Base-by-base conservation (phyloP, 169 alveolate species). In the Cryptosporidium parvum region DNA sequence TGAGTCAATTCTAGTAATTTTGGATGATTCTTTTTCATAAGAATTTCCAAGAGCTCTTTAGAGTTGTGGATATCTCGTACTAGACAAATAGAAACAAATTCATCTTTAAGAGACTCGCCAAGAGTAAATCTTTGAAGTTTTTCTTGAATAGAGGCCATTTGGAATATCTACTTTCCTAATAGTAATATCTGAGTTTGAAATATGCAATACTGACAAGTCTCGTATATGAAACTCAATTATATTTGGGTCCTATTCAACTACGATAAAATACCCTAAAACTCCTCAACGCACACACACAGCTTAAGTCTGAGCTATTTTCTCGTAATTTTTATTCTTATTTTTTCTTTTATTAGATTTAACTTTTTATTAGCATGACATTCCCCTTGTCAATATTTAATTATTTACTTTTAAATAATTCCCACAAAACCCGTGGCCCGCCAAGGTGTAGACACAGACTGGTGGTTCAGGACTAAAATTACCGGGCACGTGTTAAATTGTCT, bases 1-100 rank as follows among this genome's bases (percentile, higher is more conserved):
- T 58, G 52, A 65, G 29, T 45, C n/a, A 80, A 45, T 18, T 37
- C 48, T 5, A 31, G 45, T 23, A 65, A 65, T 35, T n/a, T 35
- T 8, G 45, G 45, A 31, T 53, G 67, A 23, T 58, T 53, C 3
- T 42, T 80, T 26, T 62, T 29, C 42, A 42, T 16, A 9, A 80
- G 42, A 37, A 42, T 59, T 42, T 62, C 26, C 9, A 67, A 7
- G 3, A 80, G 44, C 5, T 80, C 80, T 16, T 80, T 42, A 1
- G 75, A 26, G 48, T 80, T 80, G 18, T 42, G 26, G 5, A 80
- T 61, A 42, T 80, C 68, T 21, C 89, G 59, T 62, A 80, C 52
- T 37, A 80, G 23, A 42, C 80, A 59, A 42, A 80, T 31, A 23
- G 89, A 80, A 59, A 80, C 45, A 45, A n/a, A 80, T 39, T 80